A percentile compares a stretch with the other conserved stretches of the same genome.
phyloP scores from a whole-genome alignment of 1,284 basidiomycete genomes.

The Malassezia japonica region DNA sequence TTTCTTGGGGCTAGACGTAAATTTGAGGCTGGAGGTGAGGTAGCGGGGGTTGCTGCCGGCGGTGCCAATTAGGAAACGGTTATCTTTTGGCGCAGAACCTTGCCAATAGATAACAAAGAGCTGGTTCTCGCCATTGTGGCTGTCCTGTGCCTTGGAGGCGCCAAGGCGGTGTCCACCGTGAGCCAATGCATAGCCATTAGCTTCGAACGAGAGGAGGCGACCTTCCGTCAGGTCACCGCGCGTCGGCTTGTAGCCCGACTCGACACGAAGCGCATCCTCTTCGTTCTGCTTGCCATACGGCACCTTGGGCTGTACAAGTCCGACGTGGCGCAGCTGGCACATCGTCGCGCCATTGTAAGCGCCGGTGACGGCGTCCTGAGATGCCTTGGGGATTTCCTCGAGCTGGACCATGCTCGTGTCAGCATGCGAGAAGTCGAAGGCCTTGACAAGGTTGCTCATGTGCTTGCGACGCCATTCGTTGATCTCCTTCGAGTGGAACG shows the following conservation, averaged over 20 bases:
- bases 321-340: neutral
- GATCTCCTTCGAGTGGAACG: conserved; percentile 23
- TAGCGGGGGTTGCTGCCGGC: conserved; percentile 4
- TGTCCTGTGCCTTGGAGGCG: neutral
- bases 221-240: conserved; percentile 32
- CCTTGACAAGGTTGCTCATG: conserved; percentile 27
- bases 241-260: conserved; percentile 26
- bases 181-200: conserved; percentile 17
- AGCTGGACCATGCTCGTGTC: conserved; percentile 18
- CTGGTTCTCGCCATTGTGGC: conserved; percentile 2
- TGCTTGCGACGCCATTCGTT: conserved; percentile 29
- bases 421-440: conserved; percentile 29
- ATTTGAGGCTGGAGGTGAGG: conserved; percentile 1
- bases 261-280: conserved; percentile 15
- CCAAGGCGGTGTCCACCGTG: neutral
- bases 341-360: conserved; percentile 20
- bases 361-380: conserved; percentile 16
- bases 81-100: conserved; percentile 7
- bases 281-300: conserved; percentile 10
- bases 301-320: conserved; percentile 10
- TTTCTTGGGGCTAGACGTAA: conserved; percentile 1
- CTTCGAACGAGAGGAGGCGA: conserved; percentile 29
- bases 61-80: conserved; percentile 11
- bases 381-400: conserved; percentile 13
- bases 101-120: conserved; percentile 14